These are phyloP conservation scores for Wickerhamiella galacta DNA, from an alignment of 805 yeast species.

Conservation along the genomic window DNA sequence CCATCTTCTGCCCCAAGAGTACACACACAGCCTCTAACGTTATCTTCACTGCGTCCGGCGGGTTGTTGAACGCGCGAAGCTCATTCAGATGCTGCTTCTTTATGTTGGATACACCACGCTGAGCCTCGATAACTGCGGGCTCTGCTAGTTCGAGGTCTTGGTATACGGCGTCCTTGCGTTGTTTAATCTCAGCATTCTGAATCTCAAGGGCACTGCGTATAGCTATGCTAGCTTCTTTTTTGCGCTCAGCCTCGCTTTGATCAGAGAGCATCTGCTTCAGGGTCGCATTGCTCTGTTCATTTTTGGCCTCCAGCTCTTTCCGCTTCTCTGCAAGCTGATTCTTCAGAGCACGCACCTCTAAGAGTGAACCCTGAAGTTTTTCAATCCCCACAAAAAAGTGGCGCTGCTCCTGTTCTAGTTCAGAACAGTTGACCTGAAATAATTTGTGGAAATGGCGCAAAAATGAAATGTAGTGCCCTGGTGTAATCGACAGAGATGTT, in stretches of 20 bases:
- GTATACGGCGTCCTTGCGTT: conserved; percentile 38
- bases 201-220: conserved; percentile 51
- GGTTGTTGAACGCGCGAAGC: conserved; percentile 72
- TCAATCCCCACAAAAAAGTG: conserved; percentile 63
- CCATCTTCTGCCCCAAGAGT: conserved; percentile 46
- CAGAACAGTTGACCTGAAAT: conserved; percentile 29
- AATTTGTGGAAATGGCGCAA: conserved; percentile 23
- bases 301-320: conserved; percentile 34
- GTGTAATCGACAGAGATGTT: conserved; percentile 18
- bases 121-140: conserved; percentile 74
- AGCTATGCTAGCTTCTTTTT: conserved; percentile 66
- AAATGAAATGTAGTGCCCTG: conserved; percentile 41
- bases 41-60: conserved; percentile 73
- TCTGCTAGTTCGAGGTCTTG: conserved; percentile 58
- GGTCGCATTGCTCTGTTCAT: conserved; percentile 51
- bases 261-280: conserved; percentile 61
- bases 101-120: conserved; percentile 76
- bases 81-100: conserved; percentile 87
- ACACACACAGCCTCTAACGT: conserved; percentile 79
- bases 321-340: conserved; percentile 38
- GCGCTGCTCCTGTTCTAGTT: conserved; percentile 47
- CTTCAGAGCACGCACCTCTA: conserved; percentile 49
- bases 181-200: conserved; percentile 46
- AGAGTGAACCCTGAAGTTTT: conserved; percentile 56
- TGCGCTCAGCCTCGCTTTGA: conserved; percentile 85